Evolutionary conservation across 176 grass and related monocot species (phyloP).

Genomic region (Calamus simplicifolius): DNA sequence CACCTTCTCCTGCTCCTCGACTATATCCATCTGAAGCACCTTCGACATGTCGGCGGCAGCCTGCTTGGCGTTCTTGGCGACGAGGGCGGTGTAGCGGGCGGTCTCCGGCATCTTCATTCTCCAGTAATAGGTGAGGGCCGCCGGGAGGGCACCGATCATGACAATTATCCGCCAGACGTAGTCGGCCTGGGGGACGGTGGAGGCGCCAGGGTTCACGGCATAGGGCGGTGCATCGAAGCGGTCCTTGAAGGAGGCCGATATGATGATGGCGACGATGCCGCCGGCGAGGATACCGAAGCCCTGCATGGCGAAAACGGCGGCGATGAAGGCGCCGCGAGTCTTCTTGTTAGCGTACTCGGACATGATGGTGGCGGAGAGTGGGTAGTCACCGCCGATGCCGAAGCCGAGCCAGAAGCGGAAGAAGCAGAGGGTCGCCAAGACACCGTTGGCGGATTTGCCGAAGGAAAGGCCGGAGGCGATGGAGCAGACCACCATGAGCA

Average conservation of each 20-base stretch:
- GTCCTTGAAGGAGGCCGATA: background rate
- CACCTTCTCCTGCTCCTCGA: slow-evolving; percentile 23
- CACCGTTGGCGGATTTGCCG: slow-evolving; percentile 22
- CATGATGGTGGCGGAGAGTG: slow-evolving; percentile 59
- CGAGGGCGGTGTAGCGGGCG: slow-evolving; percentile 23
- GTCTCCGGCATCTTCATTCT: slow-evolving; percentile 1
- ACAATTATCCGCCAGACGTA: no score
- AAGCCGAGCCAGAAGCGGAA: slow-evolving; percentile 88
- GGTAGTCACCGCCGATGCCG: slow-evolving; percentile 73
- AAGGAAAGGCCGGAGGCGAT: slow-evolving; percentile 55
- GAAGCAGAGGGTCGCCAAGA: slow-evolving; percentile 54
- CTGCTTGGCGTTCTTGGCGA: slow-evolving; percentile 59
- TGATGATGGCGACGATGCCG: slow-evolving; percentile 29
- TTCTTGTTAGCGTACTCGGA: slow-evolving; percentile 75
- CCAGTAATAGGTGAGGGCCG: no score
- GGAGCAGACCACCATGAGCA: slow-evolving; percentile 65
- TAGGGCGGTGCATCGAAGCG: background rate
- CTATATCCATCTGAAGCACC: slow-evolving; percentile 49
- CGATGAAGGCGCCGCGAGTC: slow-evolving; percentile 76
- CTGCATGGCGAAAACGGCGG: slow-evolving; percentile 79
- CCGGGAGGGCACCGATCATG: no score
- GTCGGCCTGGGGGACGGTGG: slow-evolving; percentile 7
- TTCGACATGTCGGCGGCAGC: slow-evolving; percentile 53
- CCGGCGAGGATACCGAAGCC: slow-evolving; percentile 75
- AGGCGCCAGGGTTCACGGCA: background rate